Evolutionary conservation across 1,284 basidiomycete genomes (phyloP), one percentile per base, ranked within the genome.

Genomic region (Dichomitus squalens): DNA sequence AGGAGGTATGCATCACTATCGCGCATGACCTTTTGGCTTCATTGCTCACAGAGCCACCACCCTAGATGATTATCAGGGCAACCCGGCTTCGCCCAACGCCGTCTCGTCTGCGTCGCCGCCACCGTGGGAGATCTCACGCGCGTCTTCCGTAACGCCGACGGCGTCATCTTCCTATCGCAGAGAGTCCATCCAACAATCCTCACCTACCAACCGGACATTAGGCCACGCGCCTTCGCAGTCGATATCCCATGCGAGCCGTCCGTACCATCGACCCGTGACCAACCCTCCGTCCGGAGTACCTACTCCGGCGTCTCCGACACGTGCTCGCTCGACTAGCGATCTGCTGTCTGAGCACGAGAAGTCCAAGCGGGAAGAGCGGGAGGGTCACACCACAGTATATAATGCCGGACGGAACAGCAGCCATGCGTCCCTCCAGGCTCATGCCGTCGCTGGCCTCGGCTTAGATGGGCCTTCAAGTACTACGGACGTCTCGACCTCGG

Each of bases 61-160:
- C 8, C 8, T 43, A 72, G 52, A 61, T 69, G 48, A 69, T 64
- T 56, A 64, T 66, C 49, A 69, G 65, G 79, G 81, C 64, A 91
- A 90, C 70, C 87, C 88, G 52, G 87, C 88, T 8, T 90, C 88
- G 27, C 88, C 89, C 9, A 81, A 84, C 52, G 69, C 84, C 11
- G 68, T 87, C 40, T 72, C 72, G 40, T 75, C 81, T 49, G 38
- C 18, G 27, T 56, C 61, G 23, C 75, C 81, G 21, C 73, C 78
- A 27, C 79, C 81, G 52, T 85, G 83, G 78, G 84, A 85, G 53
- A 73, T 75, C 49, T 77, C 80, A 33, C 74, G 78, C 48, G 75
- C 75, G 58, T 71, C 77, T 21, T 72, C 79, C 11, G 75, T 76
- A 20, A 82, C 85, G 8, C 81, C 85, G 1, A 83, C 79, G 3